Evolutionary conservation across 768 basidiomycete genomes (phyloP), one percentile per base, ranked within the genome.

Genomic region (Lyophyllum shimeji): DNA sequence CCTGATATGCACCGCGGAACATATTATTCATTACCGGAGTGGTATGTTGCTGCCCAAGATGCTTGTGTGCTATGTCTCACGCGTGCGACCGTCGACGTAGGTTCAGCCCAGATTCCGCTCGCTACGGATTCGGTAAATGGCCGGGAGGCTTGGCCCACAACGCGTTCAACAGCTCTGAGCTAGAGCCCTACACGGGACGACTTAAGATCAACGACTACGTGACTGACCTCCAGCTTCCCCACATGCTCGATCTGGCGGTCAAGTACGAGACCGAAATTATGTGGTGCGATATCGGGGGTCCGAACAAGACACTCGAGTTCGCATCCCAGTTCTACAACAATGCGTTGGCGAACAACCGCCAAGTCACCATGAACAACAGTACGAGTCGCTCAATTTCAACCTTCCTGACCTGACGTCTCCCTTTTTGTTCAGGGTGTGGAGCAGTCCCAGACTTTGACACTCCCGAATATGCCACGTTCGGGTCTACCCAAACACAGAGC

Each of bases 251-350:
- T 15, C 69, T 83, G 9, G 76, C 76, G 0, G 59, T 69, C n/a
- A 71, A 70, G 18, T 82, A 82, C 37, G 81, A 72, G 33, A 74
- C 76, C 2, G 81, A 83, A 58, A 81, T 85, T 52, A 83, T 84
- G 81, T 82, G 82, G 82, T 83, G 83, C 52, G 82, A 84, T 58
- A 83, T 83, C 8, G 83, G 78, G 12, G 79, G 79, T 9, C 73
- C 78, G 0, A 79, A 81, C 59, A 77, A 67, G 39, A 79, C 75
- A 2, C 63, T 72, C 0, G 74, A 77, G 9, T 76, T 82, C 42
- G 76, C 79, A 0, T 72, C 78, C 1, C 64, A 73, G 18, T 82
- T 69, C 57, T 82, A 80, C 56, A 78, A 79, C 43, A 55, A 76
- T 25, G 76, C 79, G 1, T 55, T 62, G 50, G 54, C 51, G 3